Conservation (phyloP, 352 stramenopile species). For the Globisporangium orthogonon region DNA sequence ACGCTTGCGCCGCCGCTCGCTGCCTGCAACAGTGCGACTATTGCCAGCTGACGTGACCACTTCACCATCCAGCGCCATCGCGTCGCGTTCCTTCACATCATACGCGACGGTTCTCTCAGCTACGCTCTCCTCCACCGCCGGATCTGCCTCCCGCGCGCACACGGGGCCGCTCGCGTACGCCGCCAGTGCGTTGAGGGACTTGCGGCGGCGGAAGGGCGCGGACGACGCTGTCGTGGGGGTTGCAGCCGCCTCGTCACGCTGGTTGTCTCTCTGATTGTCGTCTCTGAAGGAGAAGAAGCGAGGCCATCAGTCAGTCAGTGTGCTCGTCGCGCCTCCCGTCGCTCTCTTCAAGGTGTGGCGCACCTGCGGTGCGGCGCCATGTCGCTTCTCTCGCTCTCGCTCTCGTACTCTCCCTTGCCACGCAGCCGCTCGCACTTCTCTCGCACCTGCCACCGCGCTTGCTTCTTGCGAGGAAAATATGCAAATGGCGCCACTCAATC, state of each 20-base stretch:
- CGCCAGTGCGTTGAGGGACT: constrained; percentile 3
- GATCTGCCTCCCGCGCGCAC: constrained; percentile 4
- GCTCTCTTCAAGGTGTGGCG: neutral
- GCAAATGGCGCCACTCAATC: neutral
- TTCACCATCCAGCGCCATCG: neutral
- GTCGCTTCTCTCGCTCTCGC: neutral
- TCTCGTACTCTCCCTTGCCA: too few species aligned
- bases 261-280: constrained; percentile 11
- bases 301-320: neutral
- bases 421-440: neutral
- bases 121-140: constrained; percentile 4
- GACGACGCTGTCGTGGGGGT: neutral
- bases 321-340: too few species aligned
- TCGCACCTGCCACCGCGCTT: neutral
- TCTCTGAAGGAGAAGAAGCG: neutral
- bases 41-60: neutral
- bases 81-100: constrained; percentile 1
- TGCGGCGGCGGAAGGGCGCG: constrained; percentile 3
- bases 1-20: constrained; percentile 36
- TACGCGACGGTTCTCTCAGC: constrained; percentile 3
- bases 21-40: neutral
- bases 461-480: neutral
- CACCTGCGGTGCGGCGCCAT: neutral
- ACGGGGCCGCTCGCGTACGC: constrained; percentile 4
- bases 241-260: neutral